Evolutionary conservation across 306 rosid species (phyloP).

Genomic region (Medicago ruthenica): DNA sequence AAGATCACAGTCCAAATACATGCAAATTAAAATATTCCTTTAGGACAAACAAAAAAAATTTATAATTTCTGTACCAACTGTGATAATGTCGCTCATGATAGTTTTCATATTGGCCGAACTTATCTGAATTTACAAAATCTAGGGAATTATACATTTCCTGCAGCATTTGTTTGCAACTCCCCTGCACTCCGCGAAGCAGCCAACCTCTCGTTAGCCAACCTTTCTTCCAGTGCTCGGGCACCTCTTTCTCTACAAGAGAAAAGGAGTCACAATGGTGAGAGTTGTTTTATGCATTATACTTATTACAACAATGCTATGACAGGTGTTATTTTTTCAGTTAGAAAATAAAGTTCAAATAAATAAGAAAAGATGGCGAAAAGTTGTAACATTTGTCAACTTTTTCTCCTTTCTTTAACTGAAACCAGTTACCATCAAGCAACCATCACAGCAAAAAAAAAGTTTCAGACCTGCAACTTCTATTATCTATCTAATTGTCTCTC

Average conservation of each 20-base stretch:
- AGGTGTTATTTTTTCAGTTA: not conserved
- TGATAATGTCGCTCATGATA: slow-evolving; percentile 29
- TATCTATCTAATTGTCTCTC: slow-evolving; percentile 2
- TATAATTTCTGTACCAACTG: slow-evolving; percentile 46
- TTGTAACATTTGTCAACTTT: slow-evolving; percentile 11
- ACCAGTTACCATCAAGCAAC: slow-evolving; percentile 10
- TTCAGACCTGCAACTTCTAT: slow-evolving; percentile 6
- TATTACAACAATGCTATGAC: not conserved
- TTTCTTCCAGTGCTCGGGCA: slow-evolving; percentile 94
- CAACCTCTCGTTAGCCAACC: slow-evolving; percentile 83
- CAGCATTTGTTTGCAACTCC: slow-evolving; percentile 59
- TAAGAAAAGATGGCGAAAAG: slow-evolving; percentile 11
- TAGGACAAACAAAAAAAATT: not conserved
- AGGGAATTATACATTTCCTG: slow-evolving; percentile 61
- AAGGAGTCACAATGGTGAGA: slow-evolving; percentile 32
- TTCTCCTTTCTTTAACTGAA: slow-evolving; percentile 28
- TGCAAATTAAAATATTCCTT: slow-evolving; percentile 44
- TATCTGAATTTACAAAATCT: slow-evolving; percentile 39
- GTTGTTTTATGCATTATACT: slow-evolving; percentile 28
- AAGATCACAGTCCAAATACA: slow-evolving; percentile 41
- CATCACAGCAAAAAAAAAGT: not conserved
- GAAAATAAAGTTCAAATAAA: not conserved
- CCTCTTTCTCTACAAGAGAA: slow-evolving; percentile 80
- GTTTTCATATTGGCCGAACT: slow-evolving; percentile 31
- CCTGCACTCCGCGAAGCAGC: slow-evolving; percentile 58